These are phyloP conservation scores for Zygoascus bituminiphila DNA, from an alignment of 805 yeast species.

Conservation along the genomic window DNA sequence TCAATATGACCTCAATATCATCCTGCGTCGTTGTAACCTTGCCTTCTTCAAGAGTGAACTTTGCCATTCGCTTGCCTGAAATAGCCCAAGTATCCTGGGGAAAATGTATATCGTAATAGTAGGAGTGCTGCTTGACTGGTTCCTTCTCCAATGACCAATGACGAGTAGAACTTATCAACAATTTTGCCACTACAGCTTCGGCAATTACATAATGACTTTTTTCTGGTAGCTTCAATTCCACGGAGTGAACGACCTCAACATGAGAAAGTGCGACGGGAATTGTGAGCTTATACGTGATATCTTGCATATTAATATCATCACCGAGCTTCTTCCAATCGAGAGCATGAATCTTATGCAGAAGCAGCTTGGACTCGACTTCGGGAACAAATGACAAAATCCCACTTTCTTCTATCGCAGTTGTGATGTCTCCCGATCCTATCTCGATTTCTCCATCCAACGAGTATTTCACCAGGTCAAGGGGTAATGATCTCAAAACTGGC, in stretches of 20 bases:
- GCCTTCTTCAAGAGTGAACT: conserved; percentile 30
- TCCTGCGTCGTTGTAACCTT: conserved; percentile 20
- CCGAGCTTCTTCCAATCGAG: conserved; percentile 7
- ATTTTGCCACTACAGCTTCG: conserved; percentile 43
- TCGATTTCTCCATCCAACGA: conserved; percentile 3
- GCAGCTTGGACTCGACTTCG: not conserved
- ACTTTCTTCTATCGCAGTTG: not conserved
- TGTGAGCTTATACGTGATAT: conserved; percentile 25
- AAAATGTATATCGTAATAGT: conserved; percentile 41
- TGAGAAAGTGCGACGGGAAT: conserved; percentile 59
- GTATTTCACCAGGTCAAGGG: conserved; percentile 4
- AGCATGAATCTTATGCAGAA: conserved; percentile 4
- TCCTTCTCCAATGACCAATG: conserved; percentile 34
- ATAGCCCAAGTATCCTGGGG: conserved; percentile 70
- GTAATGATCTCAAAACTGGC: not conserved
- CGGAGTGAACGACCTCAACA: conserved; percentile 51
- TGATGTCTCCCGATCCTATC: conserved; percentile 30
- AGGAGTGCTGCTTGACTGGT: conserved; percentile 16
- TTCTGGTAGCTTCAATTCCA: conserved; percentile 35
- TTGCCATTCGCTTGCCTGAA: conserved; percentile 57
- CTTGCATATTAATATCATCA: conserved; percentile 10
- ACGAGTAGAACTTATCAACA: conserved; percentile 38
- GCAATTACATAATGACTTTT: conserved; percentile 49
- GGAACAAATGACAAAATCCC: conserved; percentile 7
- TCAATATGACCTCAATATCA: conserved; percentile 38